Base-by-base conservation (phyloP, 2,329 filamentous ascomycete species). In the Orbilia brochopaga region DNA sequence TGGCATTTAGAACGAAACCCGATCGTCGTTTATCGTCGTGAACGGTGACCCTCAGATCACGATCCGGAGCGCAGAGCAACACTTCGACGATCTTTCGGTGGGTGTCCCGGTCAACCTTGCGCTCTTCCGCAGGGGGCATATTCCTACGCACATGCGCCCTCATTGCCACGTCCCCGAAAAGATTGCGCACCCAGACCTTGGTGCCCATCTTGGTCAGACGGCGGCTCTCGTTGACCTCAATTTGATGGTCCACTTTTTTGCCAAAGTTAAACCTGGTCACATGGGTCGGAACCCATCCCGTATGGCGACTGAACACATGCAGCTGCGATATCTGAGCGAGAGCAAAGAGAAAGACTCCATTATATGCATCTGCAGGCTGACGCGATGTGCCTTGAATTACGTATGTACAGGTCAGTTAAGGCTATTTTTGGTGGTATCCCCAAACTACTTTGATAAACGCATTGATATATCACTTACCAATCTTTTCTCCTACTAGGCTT, bases 321-420 rank as follows among this genome's bases (percentile, higher is more conserved):
- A 8, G 4, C 8, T 32, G 27, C 4, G 27, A 4, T 8, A 8
- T 8, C 27, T 32, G 27, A 8, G 27, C 27, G 27, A 32, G 79
- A 0, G 90, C 91, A 11, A 90, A 86, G 62, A 99, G 80, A 35
- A 75, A 75, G 42, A 74, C 74, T 3, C 27, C 27, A 8, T 3
- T 8, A 32, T 32, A 32, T 8, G 4, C 27, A 32, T 32, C 8
- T 8, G 27, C 3, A 8, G 27, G 8, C 27, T 32, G 4, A 8
- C 8, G 27, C 1, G 92, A 97, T 0, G 93, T 94, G 79, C 89
- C 92, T 94, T 32, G 27, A 32, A 32, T 3, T 32, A 32, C 8
- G 4, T 8, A 32, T 8, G 8, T 32, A 8, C 27, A 75, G 74
- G n/a, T 42, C n/a, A 17, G 37, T 15, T 4, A 17, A 42, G 5